These are phyloP conservation scores for Tetragonia tetragonoides DNA, from an alignment of 148 eudicot species.

Conservation along the genomic window DNA sequence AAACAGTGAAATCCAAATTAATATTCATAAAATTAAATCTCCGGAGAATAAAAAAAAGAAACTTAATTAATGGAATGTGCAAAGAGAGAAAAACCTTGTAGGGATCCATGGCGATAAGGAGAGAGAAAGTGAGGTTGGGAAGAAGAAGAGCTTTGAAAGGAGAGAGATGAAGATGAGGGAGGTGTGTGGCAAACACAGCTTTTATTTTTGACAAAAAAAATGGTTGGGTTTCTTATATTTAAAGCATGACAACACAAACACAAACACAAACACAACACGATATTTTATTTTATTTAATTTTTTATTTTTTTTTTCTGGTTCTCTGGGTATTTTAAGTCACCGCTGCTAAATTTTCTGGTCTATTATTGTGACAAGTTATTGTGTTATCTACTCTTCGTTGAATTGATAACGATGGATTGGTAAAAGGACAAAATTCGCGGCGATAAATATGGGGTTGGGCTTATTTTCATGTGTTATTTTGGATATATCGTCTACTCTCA, in stretches of 20 bases:
- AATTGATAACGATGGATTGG: too few species aligned
- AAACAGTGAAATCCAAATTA: slow-evolving; percentile 12
- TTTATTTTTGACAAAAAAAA: background rate
- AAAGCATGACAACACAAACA: too few species aligned
- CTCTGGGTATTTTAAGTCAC: too few species aligned
- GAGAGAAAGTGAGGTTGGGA: background rate
- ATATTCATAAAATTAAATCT: background rate
- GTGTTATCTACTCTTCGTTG: too few species aligned
- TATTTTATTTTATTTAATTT: background rate
- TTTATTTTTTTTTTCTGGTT: background rate
- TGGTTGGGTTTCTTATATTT: too few species aligned
- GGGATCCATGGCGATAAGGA: slow-evolving; percentile 50
- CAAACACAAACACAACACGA: too few species aligned
- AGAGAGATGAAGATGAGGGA: slow-evolving; percentile 8
- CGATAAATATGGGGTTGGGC: too few species aligned
- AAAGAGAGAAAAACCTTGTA: slow-evolving; percentile 46
- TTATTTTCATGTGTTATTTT: too few species aligned
- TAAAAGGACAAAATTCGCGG: too few species aligned
- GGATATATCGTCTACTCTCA: too few species aligned
- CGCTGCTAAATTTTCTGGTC: too few species aligned
- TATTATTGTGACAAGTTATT: too few species aligned
- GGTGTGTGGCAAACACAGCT: slow-evolving; percentile 26
- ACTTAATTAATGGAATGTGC: background rate
- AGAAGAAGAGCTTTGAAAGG: background rate
- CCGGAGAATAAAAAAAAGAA: background rate